Percentiles rank a stretch among this genome's conserved stretches.
Evolutionary conservation across 164 flowering plant genomes (phyloP).

Genomic region (Magnolia sinica): DNA sequence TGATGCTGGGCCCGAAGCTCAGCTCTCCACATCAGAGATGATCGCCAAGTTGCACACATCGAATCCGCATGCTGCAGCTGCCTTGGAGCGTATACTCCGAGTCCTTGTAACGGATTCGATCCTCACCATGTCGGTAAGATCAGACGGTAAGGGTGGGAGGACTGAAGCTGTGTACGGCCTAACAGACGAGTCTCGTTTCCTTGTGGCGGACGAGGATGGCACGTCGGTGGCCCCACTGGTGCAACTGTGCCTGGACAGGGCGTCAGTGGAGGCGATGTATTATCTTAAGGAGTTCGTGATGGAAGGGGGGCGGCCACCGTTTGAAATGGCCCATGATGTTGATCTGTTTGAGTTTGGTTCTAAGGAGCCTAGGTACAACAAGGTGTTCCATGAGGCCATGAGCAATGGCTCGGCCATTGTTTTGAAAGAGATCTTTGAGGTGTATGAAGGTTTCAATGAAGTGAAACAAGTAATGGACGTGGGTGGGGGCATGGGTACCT

Average conservation of each 20-base stretch:
- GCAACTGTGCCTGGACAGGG: neutral
- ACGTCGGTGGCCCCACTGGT: neutral
- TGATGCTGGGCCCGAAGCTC: conserved; percentile 9
- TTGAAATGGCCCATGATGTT: conserved; percentile 8
- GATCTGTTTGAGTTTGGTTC: neutral
- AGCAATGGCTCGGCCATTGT: conserved; percentile 16
- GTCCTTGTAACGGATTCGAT: conserved; percentile 9
- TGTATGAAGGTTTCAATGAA: conserved; percentile 29
- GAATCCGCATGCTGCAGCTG: conserved; percentile 6
- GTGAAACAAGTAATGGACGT: conserved; percentile 43
- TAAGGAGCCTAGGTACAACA: neutral
- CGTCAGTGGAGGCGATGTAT: neutral
- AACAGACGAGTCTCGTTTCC: neutral
- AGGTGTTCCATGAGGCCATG: conserved; percentile 13
- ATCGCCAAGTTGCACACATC: conserved; percentile 11
- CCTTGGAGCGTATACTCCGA: conserved; percentile 19
- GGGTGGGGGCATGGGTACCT: conserved; percentile 45
- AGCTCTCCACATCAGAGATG: conserved; percentile 9
- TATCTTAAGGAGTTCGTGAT: conserved; percentile 5
- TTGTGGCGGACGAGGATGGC: conserved; percentile 8
- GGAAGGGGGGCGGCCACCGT: conserved; percentile 7
- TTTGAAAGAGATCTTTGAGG: conserved; percentile 18
- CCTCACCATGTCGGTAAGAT: neutral
- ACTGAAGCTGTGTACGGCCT: conserved; percentile 7
- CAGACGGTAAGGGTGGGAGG: no score